These are phyloP conservation scores for Lotus japonicus DNA, from an alignment of 306 rosid species.

Conservation along the genomic window DNA sequence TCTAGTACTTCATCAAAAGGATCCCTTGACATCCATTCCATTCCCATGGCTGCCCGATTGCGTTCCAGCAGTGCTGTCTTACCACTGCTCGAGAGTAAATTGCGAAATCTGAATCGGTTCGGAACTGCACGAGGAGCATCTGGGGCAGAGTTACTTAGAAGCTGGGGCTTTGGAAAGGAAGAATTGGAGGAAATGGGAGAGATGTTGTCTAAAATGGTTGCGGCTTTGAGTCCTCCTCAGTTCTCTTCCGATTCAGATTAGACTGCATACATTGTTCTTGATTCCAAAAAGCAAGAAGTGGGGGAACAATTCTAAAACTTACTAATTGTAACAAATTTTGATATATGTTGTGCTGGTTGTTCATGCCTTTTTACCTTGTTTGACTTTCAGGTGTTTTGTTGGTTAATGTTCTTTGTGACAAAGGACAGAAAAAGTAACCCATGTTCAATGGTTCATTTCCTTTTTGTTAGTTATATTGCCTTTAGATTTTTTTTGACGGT, in stretches of 20 bases:
- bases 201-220: slow-evolving; percentile 61
- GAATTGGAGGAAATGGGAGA: slow-evolving; percentile 84
- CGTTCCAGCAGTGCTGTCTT: slow-evolving; percentile 68
- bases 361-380: too few relatives aligned
- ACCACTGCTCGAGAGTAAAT: slow-evolving; percentile 62
- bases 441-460: background rate
- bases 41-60: slow-evolving; percentile 82
- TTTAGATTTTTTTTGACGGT: too few relatives aligned
- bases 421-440: background rate
- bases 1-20: slow-evolving; percentile 47
- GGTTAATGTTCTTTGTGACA: too few relatives aligned
- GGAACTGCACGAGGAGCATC: slow-evolving; percentile 62
- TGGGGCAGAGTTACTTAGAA: slow-evolving; percentile 52
- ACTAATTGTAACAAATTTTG: background rate
- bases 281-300: background rate
- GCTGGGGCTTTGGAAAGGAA: slow-evolving; percentile 77
- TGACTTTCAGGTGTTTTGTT: too few relatives aligned
- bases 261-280: slow-evolving; percentile 7
- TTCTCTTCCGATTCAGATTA: slow-evolving; percentile 78
- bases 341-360: too few relatives aligned
- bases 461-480: background rate
- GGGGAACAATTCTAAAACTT: background rate
- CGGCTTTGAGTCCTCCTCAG: slow-evolving; percentile 43
- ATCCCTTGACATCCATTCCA: slow-evolving; percentile 71
- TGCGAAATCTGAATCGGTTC: slow-evolving; percentile 47